Conservation (phyloP, 2,329 filamentous ascomycete species). For the Penicillium sp. region DNA sequence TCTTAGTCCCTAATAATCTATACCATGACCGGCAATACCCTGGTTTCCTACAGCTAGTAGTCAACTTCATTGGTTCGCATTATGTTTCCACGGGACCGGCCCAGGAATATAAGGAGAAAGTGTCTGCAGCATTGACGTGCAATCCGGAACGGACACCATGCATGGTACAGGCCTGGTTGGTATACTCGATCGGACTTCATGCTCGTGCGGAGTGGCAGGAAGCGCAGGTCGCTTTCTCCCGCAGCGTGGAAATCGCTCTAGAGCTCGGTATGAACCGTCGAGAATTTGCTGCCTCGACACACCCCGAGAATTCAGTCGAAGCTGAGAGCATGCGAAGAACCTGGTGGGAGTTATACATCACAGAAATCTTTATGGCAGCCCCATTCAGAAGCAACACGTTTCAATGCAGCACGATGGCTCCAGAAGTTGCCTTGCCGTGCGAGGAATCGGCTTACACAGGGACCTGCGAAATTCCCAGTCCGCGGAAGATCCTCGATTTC, state of each 20-base stretch:
- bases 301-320: slow-evolving; percentile 51
- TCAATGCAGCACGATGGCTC: slow-evolving; percentile 63
- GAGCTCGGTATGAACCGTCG: slow-evolving; percentile 67
- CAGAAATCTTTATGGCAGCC: slow-evolving; percentile 74
- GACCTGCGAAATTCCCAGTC: slow-evolving; percentile 51
- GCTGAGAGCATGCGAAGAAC: slow-evolving; percentile 81
- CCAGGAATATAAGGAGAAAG: slow-evolving; percentile 24
- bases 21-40: slow-evolving; percentile 40
- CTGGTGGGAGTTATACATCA: slow-evolving; percentile 76
- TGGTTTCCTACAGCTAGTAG: slow-evolving; percentile 44
- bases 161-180: slow-evolving; percentile 36
- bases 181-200: slow-evolving; percentile 34
- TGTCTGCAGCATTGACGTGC: slow-evolving; percentile 21
- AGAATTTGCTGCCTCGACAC: slow-evolving; percentile 46
- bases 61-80: slow-evolving; percentile 50
- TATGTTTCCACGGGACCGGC: slow-evolving; percentile 37
- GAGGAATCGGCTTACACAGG: slow-evolving; percentile 58
- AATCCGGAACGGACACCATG: slow-evolving; percentile 24
- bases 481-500: slow-evolving; percentile 50
- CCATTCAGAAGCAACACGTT: slow-evolving; percentile 45
- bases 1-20: slow-evolving; percentile 45
- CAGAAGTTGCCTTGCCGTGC: slow-evolving; percentile 68
- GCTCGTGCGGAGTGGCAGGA: slow-evolving; percentile 32
- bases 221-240: slow-evolving; percentile 45
- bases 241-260: slow-evolving; percentile 63